A percentile compares a stretch with the other conserved stretches of the same genome.
Evolutionary conservation across 139 green algal species (phyloP).

Genomic region (Pedinophyceae sp.): DNA sequence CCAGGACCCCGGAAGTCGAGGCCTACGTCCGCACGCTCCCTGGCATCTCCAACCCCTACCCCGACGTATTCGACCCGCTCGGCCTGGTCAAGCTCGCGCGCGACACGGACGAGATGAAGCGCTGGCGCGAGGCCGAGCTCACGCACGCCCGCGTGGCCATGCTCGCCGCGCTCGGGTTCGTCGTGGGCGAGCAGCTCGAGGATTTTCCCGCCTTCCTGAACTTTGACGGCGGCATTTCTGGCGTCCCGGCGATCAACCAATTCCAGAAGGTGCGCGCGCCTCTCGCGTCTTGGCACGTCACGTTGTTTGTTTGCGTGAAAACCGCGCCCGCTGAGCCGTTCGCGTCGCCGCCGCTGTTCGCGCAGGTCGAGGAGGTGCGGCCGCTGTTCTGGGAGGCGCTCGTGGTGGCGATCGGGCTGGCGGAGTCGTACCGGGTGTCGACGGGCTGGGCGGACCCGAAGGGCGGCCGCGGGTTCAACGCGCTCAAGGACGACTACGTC

Average conservation of each 20-base stretch:
- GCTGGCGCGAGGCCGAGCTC: constrained; percentile 53
- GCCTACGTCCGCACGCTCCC: too few relatives aligned
- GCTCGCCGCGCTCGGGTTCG: constrained; percentile 35
- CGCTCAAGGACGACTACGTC: constrained; percentile 44
- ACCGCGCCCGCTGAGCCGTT: too few relatives aligned
- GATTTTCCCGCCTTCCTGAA: constrained; percentile 35
- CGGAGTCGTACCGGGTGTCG: constrained; percentile 43
- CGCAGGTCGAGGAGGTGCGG: too few relatives aligned
- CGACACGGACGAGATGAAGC: constrained; percentile 11
- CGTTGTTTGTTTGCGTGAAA: too few relatives aligned
- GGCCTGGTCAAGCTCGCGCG: constrained; percentile 14
- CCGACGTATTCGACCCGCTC: constrained; percentile 30
- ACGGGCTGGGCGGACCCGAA: constrained; percentile 28
- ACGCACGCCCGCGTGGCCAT: constrained; percentile 49
- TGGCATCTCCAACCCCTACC: constrained; percentile 32
- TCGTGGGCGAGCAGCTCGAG: constrained; percentile 46
- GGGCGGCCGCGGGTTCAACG: constrained; percentile 28
- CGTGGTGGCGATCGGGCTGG: constrained; percentile 40
- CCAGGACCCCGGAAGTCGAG: too few relatives aligned
- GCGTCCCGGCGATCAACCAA: constrained; percentile 56
- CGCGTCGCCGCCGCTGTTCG: too few relatives aligned
- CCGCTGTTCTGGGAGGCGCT: constrained; percentile 41
- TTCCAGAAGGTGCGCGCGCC: constrained; percentile 53
- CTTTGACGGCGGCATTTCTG: constrained; percentile 27
- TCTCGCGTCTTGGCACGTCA: constrained; percentile 28